A percentile compares a stretch with the other conserved stretches of the same genome.
Conservation (phyloP, 2,329 filamentous ascomycete species). For the Knufia fluminis region DNA sequence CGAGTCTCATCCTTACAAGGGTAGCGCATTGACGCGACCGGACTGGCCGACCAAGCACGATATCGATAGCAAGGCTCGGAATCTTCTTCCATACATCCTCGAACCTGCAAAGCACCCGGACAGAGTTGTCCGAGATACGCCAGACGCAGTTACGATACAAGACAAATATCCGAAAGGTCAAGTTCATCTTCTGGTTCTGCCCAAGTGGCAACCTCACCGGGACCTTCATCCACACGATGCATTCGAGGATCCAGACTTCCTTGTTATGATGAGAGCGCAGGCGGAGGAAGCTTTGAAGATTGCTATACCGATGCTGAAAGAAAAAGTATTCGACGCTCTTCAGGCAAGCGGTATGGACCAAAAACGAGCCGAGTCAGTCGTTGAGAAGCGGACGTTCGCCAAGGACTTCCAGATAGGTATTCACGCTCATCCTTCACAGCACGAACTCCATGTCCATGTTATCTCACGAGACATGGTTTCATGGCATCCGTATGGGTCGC, state of each 20-base stretch:
- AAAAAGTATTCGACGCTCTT: slow-evolving; percentile 42
- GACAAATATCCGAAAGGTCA: slow-evolving; percentile 80
- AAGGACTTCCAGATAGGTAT: slow-evolving; percentile 67
- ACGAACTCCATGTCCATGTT: slow-evolving; percentile 82
- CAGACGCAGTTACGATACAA: slow-evolving; percentile 65
- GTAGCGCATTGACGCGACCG: neutral
- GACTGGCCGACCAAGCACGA: slow-evolving; percentile 8
- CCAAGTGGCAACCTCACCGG: slow-evolving; percentile 54
- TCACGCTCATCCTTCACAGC: slow-evolving; percentile 85
- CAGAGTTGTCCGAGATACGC: slow-evolving; percentile 54
- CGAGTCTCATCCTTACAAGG: slow-evolving; percentile 3
- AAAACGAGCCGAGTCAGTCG: slow-evolving; percentile 45
- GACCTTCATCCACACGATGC: slow-evolving; percentile 66
- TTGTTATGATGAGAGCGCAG: slow-evolving; percentile 53
- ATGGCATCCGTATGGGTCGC: slow-evolving; percentile 61
- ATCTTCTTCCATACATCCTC: slow-evolving; percentile 56
- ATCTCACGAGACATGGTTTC: slow-evolving; percentile 72
- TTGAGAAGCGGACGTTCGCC: slow-evolving; percentile 56
- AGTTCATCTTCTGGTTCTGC: slow-evolving; percentile 80
- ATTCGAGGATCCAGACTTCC: slow-evolving; percentile 61
- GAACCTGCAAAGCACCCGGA: slow-evolving; percentile 53
- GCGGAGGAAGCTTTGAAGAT: slow-evolving; percentile 51
- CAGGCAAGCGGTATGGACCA: slow-evolving; percentile 51
- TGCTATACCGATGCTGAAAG: slow-evolving; percentile 34
- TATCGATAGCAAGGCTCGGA: neutral